These are phyloP conservation scores for Penicillium hordei DNA, from an alignment of 2,329 filamentous ascomycete species.

Conservation along the genomic window DNA sequence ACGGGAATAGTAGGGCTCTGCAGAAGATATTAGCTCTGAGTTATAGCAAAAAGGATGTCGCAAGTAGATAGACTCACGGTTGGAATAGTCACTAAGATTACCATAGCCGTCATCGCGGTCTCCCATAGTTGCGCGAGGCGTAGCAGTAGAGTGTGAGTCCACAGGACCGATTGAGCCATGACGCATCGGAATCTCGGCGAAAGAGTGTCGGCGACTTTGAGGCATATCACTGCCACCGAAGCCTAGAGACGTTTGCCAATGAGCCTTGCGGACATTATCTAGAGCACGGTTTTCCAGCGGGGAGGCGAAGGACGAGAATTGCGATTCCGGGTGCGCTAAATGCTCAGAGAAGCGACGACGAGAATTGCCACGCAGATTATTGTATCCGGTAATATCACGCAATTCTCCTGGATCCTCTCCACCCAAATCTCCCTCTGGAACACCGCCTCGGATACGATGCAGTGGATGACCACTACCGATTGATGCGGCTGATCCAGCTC, in stretches of 20 bases:
- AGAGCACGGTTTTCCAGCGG: slow-evolving; percentile 45
- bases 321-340: slow-evolving; percentile 43
- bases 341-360: slow-evolving; percentile 49
- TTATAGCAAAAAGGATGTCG: slow-evolving; percentile 25
- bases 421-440: slow-evolving; percentile 48
- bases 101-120: slow-evolving; percentile 42
- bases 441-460: slow-evolving; percentile 43
- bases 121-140: slow-evolving; percentile 37
- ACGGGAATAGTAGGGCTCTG: slow-evolving; percentile 48
- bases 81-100: slow-evolving; percentile 38
- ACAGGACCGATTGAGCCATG: slow-evolving; percentile 43
- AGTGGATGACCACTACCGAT: slow-evolving; percentile 34
- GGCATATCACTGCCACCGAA: slow-evolving; percentile 50
- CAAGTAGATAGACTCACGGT: slow-evolving; percentile 40
- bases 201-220: slow-evolving; percentile 53
- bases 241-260: slow-evolving; percentile 53
- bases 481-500: slow-evolving; percentile 43
- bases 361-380: slow-evolving; percentile 37
- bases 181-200: slow-evolving; percentile 51
- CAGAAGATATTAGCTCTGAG: slow-evolving; percentile 37
- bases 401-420: slow-evolving; percentile 49
- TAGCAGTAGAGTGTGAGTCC: slow-evolving; percentile 18
- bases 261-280: slow-evolving; percentile 48
- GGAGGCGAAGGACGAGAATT: slow-evolving; percentile 37
- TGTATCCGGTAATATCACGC: slow-evolving; percentile 41